Conservation (phyloP, 1,139 yeast genomes). For the Suhomyces bokatorum region DNA sequence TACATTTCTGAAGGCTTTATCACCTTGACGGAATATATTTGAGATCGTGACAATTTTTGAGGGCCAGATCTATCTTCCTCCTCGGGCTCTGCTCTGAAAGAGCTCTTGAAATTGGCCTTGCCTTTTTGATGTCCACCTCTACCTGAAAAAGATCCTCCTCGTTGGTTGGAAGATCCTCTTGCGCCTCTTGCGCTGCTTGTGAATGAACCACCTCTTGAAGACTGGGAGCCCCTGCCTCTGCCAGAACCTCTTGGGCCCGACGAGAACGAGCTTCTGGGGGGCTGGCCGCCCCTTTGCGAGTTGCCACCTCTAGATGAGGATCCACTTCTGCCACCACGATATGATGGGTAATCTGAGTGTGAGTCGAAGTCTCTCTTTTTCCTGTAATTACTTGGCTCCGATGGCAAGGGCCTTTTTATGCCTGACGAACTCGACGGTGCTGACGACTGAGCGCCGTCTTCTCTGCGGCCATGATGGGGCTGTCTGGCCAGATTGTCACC, state of each 20-base stretch:
- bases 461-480: conserved; percentile 7
- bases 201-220: conserved; percentile 3
- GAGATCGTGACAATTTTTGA: conserved; percentile 18
- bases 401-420: conserved; percentile 21
- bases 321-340: conserved; percentile 9
- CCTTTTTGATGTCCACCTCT: conserved; percentile 2
- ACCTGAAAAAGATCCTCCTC: conserved; percentile 4
- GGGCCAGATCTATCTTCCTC: conserved; percentile 2
- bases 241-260: conserved; percentile 9
- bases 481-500: conserved; percentile 7
- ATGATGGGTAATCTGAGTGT: conserved; percentile 12
- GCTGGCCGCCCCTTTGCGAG: background rate
- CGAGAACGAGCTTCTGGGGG: conserved; percentile 2
- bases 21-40: conserved; percentile 38
- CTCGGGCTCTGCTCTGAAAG: background rate
- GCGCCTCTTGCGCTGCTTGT: conserved; percentile 8
- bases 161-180: conserved; percentile 2
- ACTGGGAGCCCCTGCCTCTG: conserved; percentile 6
- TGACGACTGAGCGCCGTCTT: background rate
- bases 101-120: conserved; percentile 3
- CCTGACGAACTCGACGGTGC: conserved; percentile 7
- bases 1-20: conserved; percentile 32
- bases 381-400: conserved; percentile 23
- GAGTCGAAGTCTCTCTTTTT: conserved; percentile 18
- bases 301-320: conserved; percentile 1